Base-by-base conservation (phyloP, 2,329 filamentous ascomycete species). In the Alternaria sp. region DNA sequence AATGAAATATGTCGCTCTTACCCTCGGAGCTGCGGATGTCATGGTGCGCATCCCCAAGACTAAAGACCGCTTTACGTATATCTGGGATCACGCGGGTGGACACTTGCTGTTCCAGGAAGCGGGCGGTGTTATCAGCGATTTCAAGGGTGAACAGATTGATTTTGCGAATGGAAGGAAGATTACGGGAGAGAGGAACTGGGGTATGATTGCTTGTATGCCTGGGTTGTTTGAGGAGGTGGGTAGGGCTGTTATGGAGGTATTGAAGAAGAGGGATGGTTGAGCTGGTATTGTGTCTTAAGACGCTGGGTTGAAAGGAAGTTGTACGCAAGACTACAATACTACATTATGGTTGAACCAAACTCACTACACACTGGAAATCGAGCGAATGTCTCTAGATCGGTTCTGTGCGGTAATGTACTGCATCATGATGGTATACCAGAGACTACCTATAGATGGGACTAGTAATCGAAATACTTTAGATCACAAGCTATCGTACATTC, bases 11-110 rank as follows among this genome's bases (percentile, higher is more conserved):
- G 80, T 85, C 4, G 82, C 84, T 4, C 80, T 86, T 40, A 81
- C 85, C 1, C 80, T 86, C 0, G 85, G 84, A 13, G 82, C 81
- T 25, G 82, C 82, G 26, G 83, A 85, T 67, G 81, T 84, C 25
- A 80, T 85, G 70, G 69, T 87, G 15, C 83, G 85, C 46, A 81
- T 86, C 25, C 83, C 84, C 9, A 78, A 77, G 57, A 79, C 80
- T 4, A 67, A 76, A 30, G 73, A 76, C 9, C 80, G 85, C 64
- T 83, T 80, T 50, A 84, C 83, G 1, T 81, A 82, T 60, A 77
- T 86, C n/a, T 87, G 85, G 85, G 86, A 87, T 71, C 86, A 87
- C 73, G 84, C 84, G 2, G 85, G 85, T 6, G 85, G 85, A 0
- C 82, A 85, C 68, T 71, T 87, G 25, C 80, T 87, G 46, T 83